A percentile compares a stretch with the other conserved stretches of the same genome.
Evolutionary conservation across 2,329 filamentous ascomycete genomes (phyloP).

Genomic region (Paecilomyces sp.): DNA sequence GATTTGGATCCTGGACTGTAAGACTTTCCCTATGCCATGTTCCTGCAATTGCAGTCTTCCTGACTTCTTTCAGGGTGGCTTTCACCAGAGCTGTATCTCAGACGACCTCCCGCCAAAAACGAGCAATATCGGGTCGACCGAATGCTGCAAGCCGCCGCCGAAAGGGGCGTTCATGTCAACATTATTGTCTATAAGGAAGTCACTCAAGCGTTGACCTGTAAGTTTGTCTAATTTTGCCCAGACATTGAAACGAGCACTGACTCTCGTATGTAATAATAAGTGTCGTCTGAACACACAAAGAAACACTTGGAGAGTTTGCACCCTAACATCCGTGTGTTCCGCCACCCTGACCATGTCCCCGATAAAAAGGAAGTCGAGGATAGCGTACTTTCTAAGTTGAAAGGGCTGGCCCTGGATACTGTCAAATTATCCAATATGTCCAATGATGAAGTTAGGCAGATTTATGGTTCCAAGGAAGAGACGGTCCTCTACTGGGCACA

Average conservation of each 20-base stretch:
- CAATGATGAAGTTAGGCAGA: conserved; percentile 63
- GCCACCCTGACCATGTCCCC: conserved; percentile 81
- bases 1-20: conserved; percentile 78
- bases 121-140: conserved; percentile 77
- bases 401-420: conserved; percentile 49
- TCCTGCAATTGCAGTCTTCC: background rate
- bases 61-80: conserved; percentile 56
- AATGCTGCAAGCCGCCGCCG: conserved; percentile 72
- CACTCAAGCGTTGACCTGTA: conserved; percentile 69
- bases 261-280: conserved; percentile 26
- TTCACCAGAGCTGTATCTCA: conserved; percentile 77
- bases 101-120: conserved; percentile 72
- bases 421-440: conserved; percentile 58
- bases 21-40: conserved; percentile 9
- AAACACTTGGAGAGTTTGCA: conserved; percentile 69
- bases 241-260: background rate
- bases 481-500: conserved; percentile 88
- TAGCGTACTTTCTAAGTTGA: conserved; percentile 48
- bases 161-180: conserved; percentile 76
- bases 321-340: conserved; percentile 79
- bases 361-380: conserved; percentile 61
- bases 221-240: conserved; percentile 33
- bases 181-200: conserved; percentile 93
- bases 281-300: conserved; percentile 69
- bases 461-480: conserved; percentile 77